Base-by-base conservation (phyloP, 2,329 filamentous ascomycete species). In the Fusarium succisae region DNA sequence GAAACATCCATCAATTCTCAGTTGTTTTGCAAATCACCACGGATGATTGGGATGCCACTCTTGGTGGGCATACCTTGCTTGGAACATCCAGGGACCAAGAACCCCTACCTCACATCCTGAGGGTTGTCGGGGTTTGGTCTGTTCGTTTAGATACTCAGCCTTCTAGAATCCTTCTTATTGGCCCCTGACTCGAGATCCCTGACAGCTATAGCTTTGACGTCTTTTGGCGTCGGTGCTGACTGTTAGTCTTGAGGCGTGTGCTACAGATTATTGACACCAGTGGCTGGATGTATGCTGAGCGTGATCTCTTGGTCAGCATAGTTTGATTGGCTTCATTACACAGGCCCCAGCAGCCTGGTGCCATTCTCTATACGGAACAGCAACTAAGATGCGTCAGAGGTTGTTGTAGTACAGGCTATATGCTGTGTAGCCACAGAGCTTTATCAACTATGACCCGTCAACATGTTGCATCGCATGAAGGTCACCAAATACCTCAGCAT, bases 121-220 rank as follows among this genome's bases (percentile, higher is more conserved):
- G 48, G 53, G 69, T 66, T 48, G 64, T 47, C 50, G 26, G 51
- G 53, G 39, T 39, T 51, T 51, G 54, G 35, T 28, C 60, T 63
- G 64, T 61, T 69, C 63, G 65, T 66, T 67, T 66, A 39, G 43
- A 65, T 51, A 45, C 63, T 77, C 63, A 69, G 65, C 75, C 76
- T 78, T 78, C 76, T 78, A 75, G 76, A 78, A 78, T 73, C 76
- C 73, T 78, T 78, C 74, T 67, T 41, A 50, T 48, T 63, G 48
- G 44, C 35, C 69, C 68, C 63, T 58, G 58, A 63, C 68, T 69
- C 56, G 60, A 48, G 38, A 61, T 74, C 74, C 70, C 55, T 77
- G 74, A 63, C 45, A 43, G 44, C 59, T n/a, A 66, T 61, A 51
- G 62, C 56, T 55, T 63, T 63, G 68, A 67, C 68, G 64, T 73